Evolutionary conservation across 768 basidiomycete genomes (phyloP), one percentile per base, ranked within the genome.

Genomic region (Tremella fuciformis): DNA sequence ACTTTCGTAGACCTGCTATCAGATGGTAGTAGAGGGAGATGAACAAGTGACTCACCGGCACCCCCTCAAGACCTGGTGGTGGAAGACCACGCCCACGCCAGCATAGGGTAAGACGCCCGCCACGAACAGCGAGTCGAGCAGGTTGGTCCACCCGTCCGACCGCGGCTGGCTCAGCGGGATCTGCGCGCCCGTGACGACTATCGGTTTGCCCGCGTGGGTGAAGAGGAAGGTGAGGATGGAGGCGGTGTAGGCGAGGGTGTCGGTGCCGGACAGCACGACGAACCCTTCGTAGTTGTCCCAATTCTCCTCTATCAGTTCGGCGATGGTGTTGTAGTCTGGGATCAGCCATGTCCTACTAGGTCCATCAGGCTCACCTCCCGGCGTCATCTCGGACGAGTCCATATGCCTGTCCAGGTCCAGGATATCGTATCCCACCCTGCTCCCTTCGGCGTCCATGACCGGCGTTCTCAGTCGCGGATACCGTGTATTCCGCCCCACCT

Each of bases 381-480:
- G 71, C 2, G 71, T 73, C 71, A 73, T 73, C 57, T 73, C 71
- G 34, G 58, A 61, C 52, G 68, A 70, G 41, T 73, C 71, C 62
- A 73, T 59, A 64, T 70, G 69, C 48, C 58, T 58, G 42, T 70
- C 69, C 59, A 73, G 39, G 59, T 73, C 71, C 58, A 70, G 41
- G 11, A 73, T 73, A 52, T 73, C 71, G 58, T 73, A 73, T 25
- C 58, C 60, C 39, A 59, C 60, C 3, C 56, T 62, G 22, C 25
- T n/a, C 8, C 69, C 71, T 2, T 63, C 16, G 39, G 69, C 65
- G 26, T 66, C 59, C 40, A 73, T 48, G 16, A 61, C 53, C 13
- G 71, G 71, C 9, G 71, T 73, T 13, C 58, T 57, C 29, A 73
- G 44, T 16, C 34, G 47, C 8, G 71, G 71, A 44, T 70, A 73